These are phyloP conservation scores for Hypoxylon sp. DNA, from an alignment of 2,329 filamentous ascomycete genomes.

Conservation along the genomic window DNA sequence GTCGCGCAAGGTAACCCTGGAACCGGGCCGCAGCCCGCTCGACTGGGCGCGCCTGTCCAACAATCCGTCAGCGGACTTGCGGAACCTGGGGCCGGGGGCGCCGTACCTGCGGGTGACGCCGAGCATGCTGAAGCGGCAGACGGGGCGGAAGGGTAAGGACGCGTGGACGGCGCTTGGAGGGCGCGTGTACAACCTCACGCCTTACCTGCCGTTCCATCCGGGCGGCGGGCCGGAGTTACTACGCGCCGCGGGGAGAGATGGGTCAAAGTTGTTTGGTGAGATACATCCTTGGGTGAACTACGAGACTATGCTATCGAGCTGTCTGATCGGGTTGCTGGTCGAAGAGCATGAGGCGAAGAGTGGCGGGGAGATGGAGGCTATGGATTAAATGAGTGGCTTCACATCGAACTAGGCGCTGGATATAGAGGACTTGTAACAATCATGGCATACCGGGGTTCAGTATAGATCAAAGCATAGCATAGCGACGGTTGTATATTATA, in stretches of 20 bases:
- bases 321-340: constrained; percentile 74
- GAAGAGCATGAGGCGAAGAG: constrained; percentile 63
- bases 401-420: neutral
- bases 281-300: constrained; percentile 81
- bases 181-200: constrained; percentile 93
- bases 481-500: constrained; percentile 23
- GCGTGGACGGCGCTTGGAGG: constrained; percentile 93
- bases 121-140: constrained; percentile 81
- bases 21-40: constrained; percentile 93
- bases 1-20: constrained; percentile 80
- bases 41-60: constrained; percentile 90
- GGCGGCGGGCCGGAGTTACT: constrained; percentile 84
- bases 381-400: constrained; percentile 64
- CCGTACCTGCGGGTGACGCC: constrained; percentile 83
- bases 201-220: constrained; percentile 91
- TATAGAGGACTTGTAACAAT: constrained; percentile 1
- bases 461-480: constrained; percentile 29
- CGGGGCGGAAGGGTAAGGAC: constrained; percentile 85
- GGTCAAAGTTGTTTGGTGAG: constrained; percentile 74
- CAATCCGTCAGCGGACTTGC: constrained; percentile 74
- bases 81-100: constrained; percentile 68
- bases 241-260: constrained; percentile 73
- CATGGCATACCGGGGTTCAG: neutral
- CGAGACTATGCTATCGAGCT: constrained; percentile 76
- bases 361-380: constrained; percentile 66